phyloP scores from a whole-genome alignment of 2,329 filamentous ascomycete genomes.

The Podosphaera aphanis region DNA sequence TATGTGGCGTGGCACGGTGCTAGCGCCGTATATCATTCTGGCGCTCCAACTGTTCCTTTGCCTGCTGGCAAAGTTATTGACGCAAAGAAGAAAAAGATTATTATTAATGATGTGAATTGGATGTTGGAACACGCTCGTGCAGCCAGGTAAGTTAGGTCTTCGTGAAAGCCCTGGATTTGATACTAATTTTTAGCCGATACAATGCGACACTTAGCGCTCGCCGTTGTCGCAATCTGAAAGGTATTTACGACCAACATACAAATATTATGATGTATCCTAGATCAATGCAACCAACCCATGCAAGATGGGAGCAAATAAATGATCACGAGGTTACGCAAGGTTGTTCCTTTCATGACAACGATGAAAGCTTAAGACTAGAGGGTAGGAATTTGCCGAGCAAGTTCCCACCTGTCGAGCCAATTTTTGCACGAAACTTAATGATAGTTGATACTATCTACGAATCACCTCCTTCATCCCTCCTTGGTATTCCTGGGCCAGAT shows the following conservation, averaged over 20 bases:
- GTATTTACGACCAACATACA: slow-evolving; percentile 84
- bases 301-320: slow-evolving; percentile 51
- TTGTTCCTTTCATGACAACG: slow-evolving; percentile 3
- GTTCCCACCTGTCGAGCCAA: slow-evolving; percentile 29
- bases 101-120: slow-evolving; percentile 88
- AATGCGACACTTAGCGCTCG: slow-evolving; percentile 50
- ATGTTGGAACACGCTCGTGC: slow-evolving; percentile 84
- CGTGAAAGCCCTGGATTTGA: slow-evolving; percentile 1
- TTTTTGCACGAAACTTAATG: slow-evolving; percentile 36
- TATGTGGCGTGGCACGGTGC: slow-evolving; percentile 98
- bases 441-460: slow-evolving; percentile 37
- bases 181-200: slow-evolving; percentile 38
- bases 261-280: slow-evolving; percentile 75
- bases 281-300: slow-evolving; percentile 74
- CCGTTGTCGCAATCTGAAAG: slow-evolving; percentile 40
- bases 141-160: slow-evolving; percentile 38
- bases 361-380: background rate
- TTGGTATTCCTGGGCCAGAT: slow-evolving; percentile 35
- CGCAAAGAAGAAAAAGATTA: slow-evolving; percentile 61
- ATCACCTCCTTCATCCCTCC: slow-evolving; percentile 27
- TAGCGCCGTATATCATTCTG: slow-evolving; percentile 82
- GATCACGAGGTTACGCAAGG: slow-evolving; percentile 12
- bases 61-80: slow-evolving; percentile 50
- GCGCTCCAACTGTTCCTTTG: slow-evolving; percentile 50
- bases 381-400: slow-evolving; percentile 16